A percentile compares a stretch with the other conserved stretches of the same genome.
Conservation (phyloP, 2,329 filamentous ascomycete genomes). For the Talaromyces marneffei region DNA sequence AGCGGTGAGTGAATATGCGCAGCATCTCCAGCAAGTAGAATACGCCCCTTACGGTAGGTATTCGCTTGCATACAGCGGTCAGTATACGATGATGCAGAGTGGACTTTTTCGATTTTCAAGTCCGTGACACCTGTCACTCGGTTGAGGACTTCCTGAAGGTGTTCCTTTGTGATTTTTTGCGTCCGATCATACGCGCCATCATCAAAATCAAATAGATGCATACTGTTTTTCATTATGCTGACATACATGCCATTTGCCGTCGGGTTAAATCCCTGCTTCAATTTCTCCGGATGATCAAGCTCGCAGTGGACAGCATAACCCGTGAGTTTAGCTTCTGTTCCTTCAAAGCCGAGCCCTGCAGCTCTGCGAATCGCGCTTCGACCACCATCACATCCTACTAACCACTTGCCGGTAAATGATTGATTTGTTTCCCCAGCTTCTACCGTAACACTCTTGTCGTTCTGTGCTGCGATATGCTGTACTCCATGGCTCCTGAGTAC, state of each 20-base stretch:
- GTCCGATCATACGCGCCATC: conserved; percentile 2
- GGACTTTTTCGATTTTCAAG: neutral
- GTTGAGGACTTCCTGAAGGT: conserved; percentile 3
- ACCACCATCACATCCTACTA: conserved; percentile 43
- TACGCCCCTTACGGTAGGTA: conserved; percentile 17
- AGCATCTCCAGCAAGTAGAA: conserved; percentile 18
- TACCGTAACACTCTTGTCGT: conserved; percentile 6
- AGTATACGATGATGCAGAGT: conserved; percentile 4
- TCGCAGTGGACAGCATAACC: conserved; percentile 32
- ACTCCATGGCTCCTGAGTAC: conserved; percentile 8
- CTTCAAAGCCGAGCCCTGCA: conserved; percentile 34
- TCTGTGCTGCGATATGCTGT: conserved; percentile 8
- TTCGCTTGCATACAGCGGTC: conserved; percentile 8
- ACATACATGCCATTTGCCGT: conserved; percentile 10
- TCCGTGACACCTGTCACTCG: conserved; percentile 5
- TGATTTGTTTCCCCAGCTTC: conserved; percentile 13
- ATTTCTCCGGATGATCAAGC: conserved; percentile 23
- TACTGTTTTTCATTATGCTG: conserved; percentile 2
- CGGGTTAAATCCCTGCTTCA: conserved; percentile 1
- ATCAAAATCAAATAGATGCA: conserved; percentile 9
- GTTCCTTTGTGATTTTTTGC: conserved; percentile 5
- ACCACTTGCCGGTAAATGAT: conserved; percentile 28
- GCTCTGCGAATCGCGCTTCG: conserved; percentile 36
- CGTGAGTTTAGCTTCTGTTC: conserved; percentile 34
- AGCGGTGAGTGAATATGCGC: conserved; percentile 20